Conservation (phyloP, 495 filamentous ascomycete genomes). For the Friedmanniomyces simplex region DNA sequence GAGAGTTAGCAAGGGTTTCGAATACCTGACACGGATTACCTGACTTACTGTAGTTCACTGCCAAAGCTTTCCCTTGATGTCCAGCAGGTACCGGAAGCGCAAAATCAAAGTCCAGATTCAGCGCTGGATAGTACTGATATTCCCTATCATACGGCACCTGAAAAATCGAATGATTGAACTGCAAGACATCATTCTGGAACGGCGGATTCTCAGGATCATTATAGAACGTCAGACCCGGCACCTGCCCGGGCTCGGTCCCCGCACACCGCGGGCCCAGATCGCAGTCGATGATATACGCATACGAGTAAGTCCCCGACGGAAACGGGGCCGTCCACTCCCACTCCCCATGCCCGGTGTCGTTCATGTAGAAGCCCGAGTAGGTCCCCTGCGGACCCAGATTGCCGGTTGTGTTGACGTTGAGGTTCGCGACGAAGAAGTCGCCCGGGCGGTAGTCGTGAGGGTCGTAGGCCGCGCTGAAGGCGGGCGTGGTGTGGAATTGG, state of each 20-base stretch:
- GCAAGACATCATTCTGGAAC: neutral
- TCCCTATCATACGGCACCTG: neutral
- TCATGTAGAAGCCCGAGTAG: neutral
- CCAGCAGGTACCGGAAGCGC: neutral
- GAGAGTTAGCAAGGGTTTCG: too few species aligned
- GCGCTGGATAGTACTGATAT: neutral
- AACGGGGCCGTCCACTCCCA: slow-evolving; percentile 1
- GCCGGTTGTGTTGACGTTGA: neutral
- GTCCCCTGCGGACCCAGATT: neutral
- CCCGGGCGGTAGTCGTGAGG: neutral
- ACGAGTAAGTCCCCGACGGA: neutral
- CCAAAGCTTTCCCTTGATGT: slow-evolving; percentile 1
- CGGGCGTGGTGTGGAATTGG: neutral
- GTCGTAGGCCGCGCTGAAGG: neutral
- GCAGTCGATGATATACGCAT: slow-evolving; percentile 1
- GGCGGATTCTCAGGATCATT: neutral
- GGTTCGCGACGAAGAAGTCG: neutral
- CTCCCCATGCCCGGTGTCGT: neutral
- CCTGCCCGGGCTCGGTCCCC: neutral
- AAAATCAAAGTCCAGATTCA: slow-evolving; percentile 1
- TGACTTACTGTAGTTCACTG: neutral
- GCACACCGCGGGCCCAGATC: neutral
- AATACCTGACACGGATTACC: too few species aligned
- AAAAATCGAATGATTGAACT: neutral
- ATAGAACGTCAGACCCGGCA: neutral